Conservation (phyloP, 2,329 filamentous ascomycete species). For the Pseudogymnoascus pannorum region DNA sequence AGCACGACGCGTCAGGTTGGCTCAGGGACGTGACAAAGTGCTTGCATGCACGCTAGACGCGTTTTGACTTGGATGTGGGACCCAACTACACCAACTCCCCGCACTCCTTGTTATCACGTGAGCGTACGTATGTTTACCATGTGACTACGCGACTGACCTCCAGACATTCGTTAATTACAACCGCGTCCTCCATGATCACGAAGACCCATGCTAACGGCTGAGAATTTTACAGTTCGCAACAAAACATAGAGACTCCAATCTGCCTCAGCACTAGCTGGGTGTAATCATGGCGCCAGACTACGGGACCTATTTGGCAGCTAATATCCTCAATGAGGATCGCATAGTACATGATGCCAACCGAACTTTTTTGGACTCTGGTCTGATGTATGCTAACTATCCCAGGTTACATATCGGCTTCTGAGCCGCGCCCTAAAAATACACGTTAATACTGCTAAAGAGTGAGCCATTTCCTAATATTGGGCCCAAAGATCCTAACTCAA, state of each 20-base stretch:
- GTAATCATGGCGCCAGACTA: slow-evolving; percentile 21
- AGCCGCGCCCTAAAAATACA: slow-evolving; percentile 79
- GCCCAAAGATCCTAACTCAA: slow-evolving; percentile 8
- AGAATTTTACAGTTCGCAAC: not conserved
- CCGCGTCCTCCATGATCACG: not conserved
- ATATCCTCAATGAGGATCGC: slow-evolving; percentile 29
- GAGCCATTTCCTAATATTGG: slow-evolving; percentile 15
- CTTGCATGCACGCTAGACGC: slow-evolving; percentile 7
- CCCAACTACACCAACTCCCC: not conserved
- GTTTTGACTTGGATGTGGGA: not conserved
- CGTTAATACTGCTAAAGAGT: slow-evolving; percentile 86
- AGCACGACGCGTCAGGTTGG: slow-evolving; percentile 2
- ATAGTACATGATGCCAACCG: slow-evolving; percentile 19
- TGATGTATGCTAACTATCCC: slow-evolving; percentile 14
- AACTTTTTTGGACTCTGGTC: not conserved
- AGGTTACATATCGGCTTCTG: slow-evolving; percentile 83
- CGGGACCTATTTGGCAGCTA: slow-evolving; percentile 28
- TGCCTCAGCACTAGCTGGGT: not conserved
- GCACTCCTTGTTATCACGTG: not conserved
- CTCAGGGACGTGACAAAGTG: slow-evolving; percentile 6
- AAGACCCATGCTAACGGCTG: not conserved
- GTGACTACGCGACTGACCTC: slow-evolving; percentile 3
- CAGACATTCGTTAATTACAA: not conserved
- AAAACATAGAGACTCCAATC: not conserved
- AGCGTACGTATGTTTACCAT: not conserved